A percentile compares a stretch with the other conserved stretches of the same genome.
These are phyloP conservation scores for Alternaria gansuensis DNA, from an alignment of 2,329 filamentous ascomycete genomes.

Conservation along the genomic window DNA sequence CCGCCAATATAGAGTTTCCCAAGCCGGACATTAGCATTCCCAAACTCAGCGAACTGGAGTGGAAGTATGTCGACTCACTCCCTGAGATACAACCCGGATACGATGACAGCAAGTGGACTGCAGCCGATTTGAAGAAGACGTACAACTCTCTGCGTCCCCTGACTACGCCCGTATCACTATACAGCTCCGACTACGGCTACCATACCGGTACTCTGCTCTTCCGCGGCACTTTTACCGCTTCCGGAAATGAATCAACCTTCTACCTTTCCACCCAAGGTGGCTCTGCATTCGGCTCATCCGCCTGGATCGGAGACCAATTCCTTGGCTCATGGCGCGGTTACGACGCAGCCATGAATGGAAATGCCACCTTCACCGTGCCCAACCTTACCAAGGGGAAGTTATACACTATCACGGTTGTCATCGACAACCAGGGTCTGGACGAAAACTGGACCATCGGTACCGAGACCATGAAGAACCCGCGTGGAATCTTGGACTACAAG, in stretches of 20 bases:
- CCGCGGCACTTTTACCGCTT: conserved; percentile 73
- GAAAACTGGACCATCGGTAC: conserved; percentile 67
- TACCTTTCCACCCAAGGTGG: conserved; percentile 71
- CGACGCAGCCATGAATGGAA: conserved; percentile 60
- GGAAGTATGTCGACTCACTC: conserved; percentile 75
- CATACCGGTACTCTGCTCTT: conserved; percentile 74
- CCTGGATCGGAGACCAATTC: conserved; percentile 71
- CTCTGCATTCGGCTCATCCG: conserved; percentile 70
- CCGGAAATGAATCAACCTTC: conserved; percentile 67
- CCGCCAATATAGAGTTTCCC: conserved; percentile 61
- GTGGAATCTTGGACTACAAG: conserved; percentile 69
- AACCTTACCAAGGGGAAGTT: conserved; percentile 60
- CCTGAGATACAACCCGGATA: conserved; percentile 72
- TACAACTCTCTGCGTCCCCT: conserved; percentile 67
- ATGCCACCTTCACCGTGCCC: conserved; percentile 66
- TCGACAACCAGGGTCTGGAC: conserved; percentile 78
- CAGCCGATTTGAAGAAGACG: conserved; percentile 66
- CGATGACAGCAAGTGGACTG: conserved; percentile 73
- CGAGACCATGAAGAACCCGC: conserved; percentile 67
- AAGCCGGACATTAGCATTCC: conserved; percentile 65
- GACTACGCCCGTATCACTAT: conserved; percentile 70
- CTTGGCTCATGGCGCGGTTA: conserved; percentile 71
- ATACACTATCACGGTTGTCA: conserved; percentile 72
- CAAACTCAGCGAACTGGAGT: conserved; percentile 65
- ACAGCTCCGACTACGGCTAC: conserved; percentile 77